These are phyloP conservation scores for Tilletiaria anomala DNA, from an alignment of 1,284 basidiomycete species.

Conservation along the genomic window DNA sequence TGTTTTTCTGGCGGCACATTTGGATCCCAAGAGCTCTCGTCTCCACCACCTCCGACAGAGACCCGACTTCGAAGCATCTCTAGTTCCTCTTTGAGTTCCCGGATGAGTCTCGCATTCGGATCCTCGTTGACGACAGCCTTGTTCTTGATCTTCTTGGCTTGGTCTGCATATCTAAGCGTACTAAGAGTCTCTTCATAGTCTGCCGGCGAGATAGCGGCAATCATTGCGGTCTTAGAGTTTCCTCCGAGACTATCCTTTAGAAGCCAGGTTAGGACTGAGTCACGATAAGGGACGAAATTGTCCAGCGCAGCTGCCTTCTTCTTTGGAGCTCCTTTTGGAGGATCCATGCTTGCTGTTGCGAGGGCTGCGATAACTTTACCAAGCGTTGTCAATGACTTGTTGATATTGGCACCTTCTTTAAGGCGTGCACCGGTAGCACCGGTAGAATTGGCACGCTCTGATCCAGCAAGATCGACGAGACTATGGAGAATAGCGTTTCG, in stretches of 20 bases:
- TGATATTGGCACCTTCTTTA: slow-evolving; percentile 40
- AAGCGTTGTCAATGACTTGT: slow-evolving; percentile 20
- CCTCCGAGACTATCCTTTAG: slow-evolving; percentile 35
- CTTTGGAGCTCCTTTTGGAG: slow-evolving; percentile 9
- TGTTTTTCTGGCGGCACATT: slow-evolving; percentile 83
- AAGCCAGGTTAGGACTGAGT: slow-evolving; percentile 41
- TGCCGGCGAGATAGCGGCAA: slow-evolving; percentile 90
- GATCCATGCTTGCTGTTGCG: slow-evolving; percentile 17
- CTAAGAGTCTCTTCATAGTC: slow-evolving; percentile 96
- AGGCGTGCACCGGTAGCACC: slow-evolving; percentile 35
- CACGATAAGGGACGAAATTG: slow-evolving; percentile 31
- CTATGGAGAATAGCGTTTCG: slow-evolving; percentile 1
- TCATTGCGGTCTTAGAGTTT: slow-evolving; percentile 45
- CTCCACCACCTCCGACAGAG: slow-evolving; percentile 7
- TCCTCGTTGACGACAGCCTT: slow-evolving; percentile 98
- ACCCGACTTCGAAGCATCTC: slow-evolving; percentile 45
- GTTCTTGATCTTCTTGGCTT: slow-evolving; percentile 99
- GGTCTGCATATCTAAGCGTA: slow-evolving; percentile 84
- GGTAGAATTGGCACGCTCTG: slow-evolving; percentile 36
- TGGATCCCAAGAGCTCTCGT: slow-evolving; percentile 70
- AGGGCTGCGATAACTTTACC: slow-evolving; percentile 33
- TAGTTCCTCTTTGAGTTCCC: slow-evolving; percentile 94
- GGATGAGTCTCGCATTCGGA: slow-evolving; percentile 93
- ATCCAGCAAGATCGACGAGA: slow-evolving; percentile 32
- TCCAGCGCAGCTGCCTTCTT: slow-evolving; percentile 24